Evolutionary conservation across 768 basidiomycete species (phyloP).

Genomic region (Kwoniella botswanensis): DNA sequence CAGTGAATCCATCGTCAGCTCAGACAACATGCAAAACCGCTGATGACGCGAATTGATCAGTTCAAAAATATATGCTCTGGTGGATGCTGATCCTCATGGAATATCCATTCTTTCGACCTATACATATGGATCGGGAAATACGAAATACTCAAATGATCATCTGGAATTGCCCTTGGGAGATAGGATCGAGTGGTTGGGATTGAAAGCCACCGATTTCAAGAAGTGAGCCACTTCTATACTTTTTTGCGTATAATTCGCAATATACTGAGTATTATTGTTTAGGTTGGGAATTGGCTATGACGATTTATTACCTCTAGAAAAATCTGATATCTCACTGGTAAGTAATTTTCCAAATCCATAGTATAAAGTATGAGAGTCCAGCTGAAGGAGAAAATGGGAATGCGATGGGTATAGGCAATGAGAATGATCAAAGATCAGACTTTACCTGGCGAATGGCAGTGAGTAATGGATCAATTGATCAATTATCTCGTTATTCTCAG

Average conservation of each 20-base stretch:
- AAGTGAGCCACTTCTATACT: conserved; percentile 61
- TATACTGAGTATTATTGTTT: background rate
- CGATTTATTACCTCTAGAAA: conserved; percentile 65
- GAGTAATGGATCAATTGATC: conserved; percentile 6
- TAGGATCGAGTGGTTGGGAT: conserved; percentile 79
- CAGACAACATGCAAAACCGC: background rate
- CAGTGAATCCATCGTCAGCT: conserved; percentile 61
- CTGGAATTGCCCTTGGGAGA: conserved; percentile 67
- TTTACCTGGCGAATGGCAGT: conserved; percentile 49
- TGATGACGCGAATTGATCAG: conserved; percentile 59
- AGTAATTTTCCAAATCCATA: conserved; percentile 1
- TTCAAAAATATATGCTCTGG: conserved; percentile 74
- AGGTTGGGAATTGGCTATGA: conserved; percentile 71
- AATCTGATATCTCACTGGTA: conserved; percentile 38
- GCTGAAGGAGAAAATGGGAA: background rate
- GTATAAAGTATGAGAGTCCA: too few species aligned
- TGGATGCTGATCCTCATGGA: conserved; percentile 92
- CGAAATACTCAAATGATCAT: conserved; percentile 69
- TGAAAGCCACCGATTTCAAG: conserved; percentile 71
- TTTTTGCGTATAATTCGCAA: too few species aligned
- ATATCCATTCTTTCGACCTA: conserved; percentile 89
- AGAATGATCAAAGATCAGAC: conserved; percentile 37
- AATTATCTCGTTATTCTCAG: background rate
- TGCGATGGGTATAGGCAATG: conserved; percentile 30
- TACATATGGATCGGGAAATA: conserved; percentile 73